A percentile compares a stretch with the other conserved stretches of the same genome.
phyloP scores from a whole-genome alignment of 495 filamentous ascomycete genomes.

The Eremomyces bilateralis region DNA sequence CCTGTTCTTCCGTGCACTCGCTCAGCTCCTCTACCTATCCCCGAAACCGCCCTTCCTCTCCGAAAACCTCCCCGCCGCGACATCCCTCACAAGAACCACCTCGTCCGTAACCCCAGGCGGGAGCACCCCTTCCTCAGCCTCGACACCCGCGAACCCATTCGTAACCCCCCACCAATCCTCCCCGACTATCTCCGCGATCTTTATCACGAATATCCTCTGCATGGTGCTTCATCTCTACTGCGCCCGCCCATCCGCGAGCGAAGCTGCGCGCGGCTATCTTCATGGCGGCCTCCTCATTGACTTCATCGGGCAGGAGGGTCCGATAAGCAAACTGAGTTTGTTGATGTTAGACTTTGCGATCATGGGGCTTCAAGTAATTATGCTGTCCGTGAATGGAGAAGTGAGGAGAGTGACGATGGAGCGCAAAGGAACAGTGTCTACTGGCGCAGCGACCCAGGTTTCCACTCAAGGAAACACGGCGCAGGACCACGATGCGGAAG shows the following conservation, averaged over 20 bases:
- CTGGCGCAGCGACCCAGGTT: neutral
- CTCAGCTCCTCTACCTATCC: constrained; percentile 57
- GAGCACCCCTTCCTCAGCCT: too few relatives aligned
- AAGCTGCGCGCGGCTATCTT: constrained; percentile 57
- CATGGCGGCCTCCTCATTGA: constrained; percentile 73
- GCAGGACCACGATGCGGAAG: constrained; percentile 65
- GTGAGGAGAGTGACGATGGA: constrained; percentile 10
- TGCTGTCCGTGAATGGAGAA: constrained; percentile 40
- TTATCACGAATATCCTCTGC: constrained; percentile 49
- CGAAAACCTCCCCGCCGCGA: too few relatives aligned
- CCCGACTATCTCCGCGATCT: constrained; percentile 46
- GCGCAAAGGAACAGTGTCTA: constrained; percentile 4
- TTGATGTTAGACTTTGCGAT: constrained; percentile 42
- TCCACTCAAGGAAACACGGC: constrained; percentile 1
- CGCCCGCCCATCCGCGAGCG: constrained; percentile 40
- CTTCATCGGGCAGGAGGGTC: constrained; percentile 68
- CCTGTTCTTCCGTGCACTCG: constrained; percentile 43
- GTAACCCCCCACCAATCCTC: too few relatives aligned
- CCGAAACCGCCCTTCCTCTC: constrained; percentile 53
- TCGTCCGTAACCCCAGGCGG: too few relatives aligned
- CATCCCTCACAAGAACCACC: too few relatives aligned
- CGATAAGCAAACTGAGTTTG: constrained; percentile 41
- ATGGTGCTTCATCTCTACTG: constrained; percentile 45
- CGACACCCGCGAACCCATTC: too few relatives aligned
- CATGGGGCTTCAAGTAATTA: constrained; percentile 45